Evolutionary conservation across 2,329 filamentous ascomycete genomes (phyloP).

Genomic region (Colletotrichum chrysophilum): DNA sequence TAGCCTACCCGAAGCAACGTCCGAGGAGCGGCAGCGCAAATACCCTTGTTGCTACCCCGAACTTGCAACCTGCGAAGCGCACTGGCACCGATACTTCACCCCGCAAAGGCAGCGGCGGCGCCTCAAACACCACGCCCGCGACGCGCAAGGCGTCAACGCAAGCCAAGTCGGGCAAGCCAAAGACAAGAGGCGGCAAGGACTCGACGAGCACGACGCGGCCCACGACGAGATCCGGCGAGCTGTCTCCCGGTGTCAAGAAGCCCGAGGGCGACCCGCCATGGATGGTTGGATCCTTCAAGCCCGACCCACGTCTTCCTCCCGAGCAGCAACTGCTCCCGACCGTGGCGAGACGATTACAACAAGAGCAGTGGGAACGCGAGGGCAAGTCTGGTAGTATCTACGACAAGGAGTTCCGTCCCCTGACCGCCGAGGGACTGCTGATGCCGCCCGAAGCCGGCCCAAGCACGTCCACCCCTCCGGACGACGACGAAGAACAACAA

Average conservation of each 20-base stretch:
- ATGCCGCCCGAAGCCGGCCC: slow-evolving; percentile 45
- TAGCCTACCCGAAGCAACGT: slow-evolving; percentile 66
- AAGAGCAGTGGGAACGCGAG: slow-evolving; percentile 94
- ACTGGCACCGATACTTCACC: slow-evolving; percentile 57
- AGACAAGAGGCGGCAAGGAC: slow-evolving; percentile 64
- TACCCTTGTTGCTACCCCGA: slow-evolving; percentile 43
- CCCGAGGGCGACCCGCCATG: slow-evolving; percentile 96
- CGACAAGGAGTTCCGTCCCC: slow-evolving; percentile 83
- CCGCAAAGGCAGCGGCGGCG: slow-evolving; percentile 46
- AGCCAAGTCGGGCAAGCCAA: slow-evolving; percentile 58
- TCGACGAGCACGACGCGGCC: slow-evolving; percentile 58
- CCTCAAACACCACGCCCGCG: slow-evolving; percentile 30
- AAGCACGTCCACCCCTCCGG: slow-evolving; percentile 16
- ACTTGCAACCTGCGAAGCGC: slow-evolving; percentile 41
- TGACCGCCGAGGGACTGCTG: slow-evolving; percentile 70
- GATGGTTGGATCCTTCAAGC: slow-evolving; percentile 94
- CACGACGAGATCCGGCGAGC: slow-evolving; percentile 65
- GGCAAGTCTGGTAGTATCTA: slow-evolving; percentile 86
- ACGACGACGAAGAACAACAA: slow-evolving; percentile 32
- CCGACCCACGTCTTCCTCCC: slow-evolving; percentile 89
- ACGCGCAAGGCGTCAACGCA: slow-evolving; percentile 51
- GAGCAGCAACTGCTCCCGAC: slow-evolving; percentile 96
- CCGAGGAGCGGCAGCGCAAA: slow-evolving; percentile 74
- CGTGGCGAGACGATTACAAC: slow-evolving; percentile 86
- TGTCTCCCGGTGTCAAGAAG: slow-evolving; percentile 58